Evolutionary conservation across 495 filamentous ascomycete genomes (phyloP), one percentile per base, ranked within the genome.

Genomic region (Cryomyces antarcticus): DNA sequence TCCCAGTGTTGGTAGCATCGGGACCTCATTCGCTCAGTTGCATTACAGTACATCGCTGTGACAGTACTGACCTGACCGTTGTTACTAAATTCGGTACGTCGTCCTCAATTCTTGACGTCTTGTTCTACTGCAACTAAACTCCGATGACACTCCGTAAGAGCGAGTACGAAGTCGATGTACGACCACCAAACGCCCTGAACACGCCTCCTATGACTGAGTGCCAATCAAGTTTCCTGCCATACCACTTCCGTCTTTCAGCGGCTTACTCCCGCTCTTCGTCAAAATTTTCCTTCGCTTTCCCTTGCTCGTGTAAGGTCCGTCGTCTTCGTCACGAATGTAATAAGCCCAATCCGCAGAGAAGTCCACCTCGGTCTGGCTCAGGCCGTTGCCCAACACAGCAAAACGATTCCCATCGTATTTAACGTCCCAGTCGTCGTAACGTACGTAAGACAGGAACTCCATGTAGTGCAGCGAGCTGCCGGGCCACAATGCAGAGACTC

Each of bases 301-400:
- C 42, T 51, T 50, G 29, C 46, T 51, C 12, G 56, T 28, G 37
- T 49, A 51, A 43, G 54, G 50, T 11, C 51, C 57, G 38, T 64
- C 63, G 45, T 66, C 63, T 27, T 51, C 12, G 4, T 62, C 51
- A 4, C 62, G 52, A 38, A 64, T 60, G 50, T 67, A 67, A 34
- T 51, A 61, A 4, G 51, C 63, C 54, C 54, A 54, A 41, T 66
- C 62, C 4, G 55, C 52, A 13, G 53, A 59, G 3, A 43, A 46
- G 39, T 56, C 53, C 11, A 52, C 30, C 43, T 57, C 49, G 7
- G 46, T 54, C 42, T 53, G 50, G 11, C 34, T 43, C 7, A 46
- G 50, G 6, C 68, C 67, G 53, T 70, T 66, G 33, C 67, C 66
- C 52, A 72, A 49, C 48, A 62, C 66, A 13, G 54, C 53, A 54